Percentiles rank a stretch among this genome's conserved stretches.
Conservation (phyloP, 2,329 filamentous ascomycete species). For the Cladosporium sp. region DNA sequence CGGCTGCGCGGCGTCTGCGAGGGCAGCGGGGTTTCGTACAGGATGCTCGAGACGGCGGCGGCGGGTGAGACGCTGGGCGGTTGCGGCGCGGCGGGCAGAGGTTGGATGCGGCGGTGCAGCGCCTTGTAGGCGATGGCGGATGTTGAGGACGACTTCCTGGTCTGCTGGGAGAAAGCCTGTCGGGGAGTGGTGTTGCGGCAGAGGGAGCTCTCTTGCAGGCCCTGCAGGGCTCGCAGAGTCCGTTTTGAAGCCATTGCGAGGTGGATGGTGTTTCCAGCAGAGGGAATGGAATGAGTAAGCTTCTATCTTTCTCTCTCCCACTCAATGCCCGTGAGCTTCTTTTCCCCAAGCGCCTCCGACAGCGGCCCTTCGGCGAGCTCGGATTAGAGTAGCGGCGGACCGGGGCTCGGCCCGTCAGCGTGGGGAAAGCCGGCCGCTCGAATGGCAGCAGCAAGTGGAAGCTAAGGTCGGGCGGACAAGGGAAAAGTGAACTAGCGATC, state of each 20-base stretch:
- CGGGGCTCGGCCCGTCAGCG: no score
- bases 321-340: neutral
- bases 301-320: no score
- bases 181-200: slow-evolving; percentile 5
- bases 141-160: slow-evolving; percentile 61
- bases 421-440: no score
- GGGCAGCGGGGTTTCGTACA: slow-evolving; percentile 93
- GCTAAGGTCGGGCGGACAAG: neutral
- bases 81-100: slow-evolving; percentile 72
- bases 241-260: slow-evolving; percentile 34
- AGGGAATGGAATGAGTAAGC: neutral
- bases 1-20: slow-evolving; percentile 82
- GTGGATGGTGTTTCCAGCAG: neutral
- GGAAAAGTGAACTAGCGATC: no score
- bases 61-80: slow-evolving; percentile 77
- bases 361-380: neutral
- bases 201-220: slow-evolving; percentile 12
- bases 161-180: slow-evolving; percentile 6
- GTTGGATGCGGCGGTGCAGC: slow-evolving; percentile 82
- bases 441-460: no score
- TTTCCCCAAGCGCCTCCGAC: neutral
- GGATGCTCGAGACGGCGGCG: slow-evolving; percentile 93
- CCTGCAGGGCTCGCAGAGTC: slow-evolving; percentile 22
- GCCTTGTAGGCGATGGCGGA: slow-evolving; percentile 97
- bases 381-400: no score